Evolutionary conservation across 352 stramenopile species (phyloP).

Genomic region (Phytophthora melonis): DNA sequence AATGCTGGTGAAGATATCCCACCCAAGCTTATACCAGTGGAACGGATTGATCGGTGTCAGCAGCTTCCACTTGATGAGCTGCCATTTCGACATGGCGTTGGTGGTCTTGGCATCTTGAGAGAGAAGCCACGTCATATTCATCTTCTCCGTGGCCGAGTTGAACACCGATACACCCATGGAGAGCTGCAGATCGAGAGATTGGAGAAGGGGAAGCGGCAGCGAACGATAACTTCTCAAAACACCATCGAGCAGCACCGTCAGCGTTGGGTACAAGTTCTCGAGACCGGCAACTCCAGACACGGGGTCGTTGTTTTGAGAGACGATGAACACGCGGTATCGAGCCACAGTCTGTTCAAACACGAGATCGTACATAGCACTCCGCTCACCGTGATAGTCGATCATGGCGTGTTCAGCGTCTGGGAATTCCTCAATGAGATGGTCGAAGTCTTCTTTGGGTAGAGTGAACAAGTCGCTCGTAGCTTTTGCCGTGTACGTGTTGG

Average conservation of each 20-base stretch:
- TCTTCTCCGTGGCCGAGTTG: slow-evolving; percentile 75
- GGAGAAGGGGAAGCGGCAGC: slow-evolving; percentile 63
- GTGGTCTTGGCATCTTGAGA: slow-evolving; percentile 39
- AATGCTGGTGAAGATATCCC: slow-evolving; percentile 56
- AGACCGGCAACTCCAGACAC: slow-evolving; percentile 63
- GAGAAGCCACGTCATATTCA: slow-evolving; percentile 72
- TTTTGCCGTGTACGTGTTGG: slow-evolving; percentile 81
- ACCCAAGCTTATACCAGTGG: slow-evolving; percentile 55
- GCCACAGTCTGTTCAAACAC: slow-evolving; percentile 78
- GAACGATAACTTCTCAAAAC: slow-evolving; percentile 69
- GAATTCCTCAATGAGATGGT: slow-evolving; percentile 82
- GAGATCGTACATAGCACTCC: slow-evolving; percentile 68
- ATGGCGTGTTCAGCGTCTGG: slow-evolving; percentile 74
- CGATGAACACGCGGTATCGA: slow-evolving; percentile 70
- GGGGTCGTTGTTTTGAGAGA: slow-evolving; percentile 62
- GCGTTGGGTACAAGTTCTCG: slow-evolving; percentile 75
- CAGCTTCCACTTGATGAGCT: slow-evolving; percentile 42
- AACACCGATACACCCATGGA: slow-evolving; percentile 85
- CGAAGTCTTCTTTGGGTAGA: slow-evolving; percentile 84
- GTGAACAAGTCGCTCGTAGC: slow-evolving; percentile 82
- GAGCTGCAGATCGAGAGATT: slow-evolving; percentile 72
- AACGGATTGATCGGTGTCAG: slow-evolving; percentile 57
- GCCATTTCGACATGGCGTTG: slow-evolving; percentile 18
- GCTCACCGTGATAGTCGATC: slow-evolving; percentile 66
- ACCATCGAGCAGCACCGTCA: slow-evolving; percentile 73